Conservation (phyloP, 345 rosid genomes). For the Citrus reticulata region DNA sequence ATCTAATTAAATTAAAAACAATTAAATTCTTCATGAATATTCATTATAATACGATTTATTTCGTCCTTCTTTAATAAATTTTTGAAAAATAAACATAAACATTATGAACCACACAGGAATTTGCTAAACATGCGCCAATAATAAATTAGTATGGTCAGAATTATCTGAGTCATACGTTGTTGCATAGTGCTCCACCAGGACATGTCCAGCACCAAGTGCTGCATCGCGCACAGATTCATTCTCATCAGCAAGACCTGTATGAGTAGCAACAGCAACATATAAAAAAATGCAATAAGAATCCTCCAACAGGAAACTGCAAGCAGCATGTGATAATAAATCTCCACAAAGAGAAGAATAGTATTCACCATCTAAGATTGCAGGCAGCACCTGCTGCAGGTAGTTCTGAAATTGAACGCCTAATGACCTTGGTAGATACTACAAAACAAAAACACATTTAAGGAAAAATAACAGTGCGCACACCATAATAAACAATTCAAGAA, state of each 20-base stretch:
- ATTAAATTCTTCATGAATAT: neutral
- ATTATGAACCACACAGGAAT: neutral
- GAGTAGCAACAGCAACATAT: conserved; percentile 14
- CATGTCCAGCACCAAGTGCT: conserved; percentile 98
- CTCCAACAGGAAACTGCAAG: conserved; percentile 7
- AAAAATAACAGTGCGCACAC: neutral
- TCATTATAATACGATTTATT: neutral
- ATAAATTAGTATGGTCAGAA: neutral
- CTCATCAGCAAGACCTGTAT: conserved; percentile 96
- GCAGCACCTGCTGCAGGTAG: conserved; percentile 90
- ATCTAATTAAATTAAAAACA: neutral
- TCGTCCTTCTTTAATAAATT: neutral
- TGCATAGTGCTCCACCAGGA: conserved; percentile 96
- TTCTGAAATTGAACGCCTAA: conserved; percentile 92
- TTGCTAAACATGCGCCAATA: neutral
- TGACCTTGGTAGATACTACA: conserved; percentile 92
- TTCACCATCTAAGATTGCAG: conserved; percentile 91
- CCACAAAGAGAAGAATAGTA: neutral
- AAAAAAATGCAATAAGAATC: conserved; percentile 12
- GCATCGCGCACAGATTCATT: conserved; percentile 99
- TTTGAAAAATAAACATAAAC: neutral
- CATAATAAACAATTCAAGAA: neutral
- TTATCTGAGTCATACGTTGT: conserved; percentile 52
- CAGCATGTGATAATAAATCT: neutral
- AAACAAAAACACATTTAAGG: conserved; percentile 10